Evolutionary conservation across 495 filamentous ascomycete species (phyloP).

Genomic region (Neurospora terricola): DNA sequence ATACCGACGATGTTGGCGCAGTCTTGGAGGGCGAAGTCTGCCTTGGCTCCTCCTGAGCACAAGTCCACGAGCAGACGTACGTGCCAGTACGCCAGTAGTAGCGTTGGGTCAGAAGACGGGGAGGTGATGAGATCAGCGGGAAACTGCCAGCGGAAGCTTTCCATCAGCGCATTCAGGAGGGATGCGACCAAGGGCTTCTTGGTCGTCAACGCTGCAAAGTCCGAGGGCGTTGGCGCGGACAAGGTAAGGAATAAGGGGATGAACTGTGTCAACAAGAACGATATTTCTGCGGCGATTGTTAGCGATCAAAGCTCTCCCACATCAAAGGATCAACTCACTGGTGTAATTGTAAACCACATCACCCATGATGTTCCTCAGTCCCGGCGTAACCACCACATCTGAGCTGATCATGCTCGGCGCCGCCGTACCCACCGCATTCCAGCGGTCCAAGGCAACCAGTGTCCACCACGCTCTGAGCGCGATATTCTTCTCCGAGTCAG

Average conservation of each 20-base stretch:
- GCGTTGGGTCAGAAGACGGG: constrained; percentile 33
- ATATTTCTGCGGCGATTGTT: constrained; percentile 22
- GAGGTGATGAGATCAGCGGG: constrained; percentile 20
- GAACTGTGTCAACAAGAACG: constrained; percentile 26
- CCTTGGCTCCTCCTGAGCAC: constrained; percentile 34
- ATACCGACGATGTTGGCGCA: constrained; percentile 48
- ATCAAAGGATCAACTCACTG: constrained; percentile 44
- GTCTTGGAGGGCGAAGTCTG: constrained; percentile 46
- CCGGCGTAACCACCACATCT: constrained; percentile 47
- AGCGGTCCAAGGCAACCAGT: constrained; percentile 63
- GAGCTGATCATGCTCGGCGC: constrained; percentile 50
- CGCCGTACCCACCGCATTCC: constrained; percentile 60
- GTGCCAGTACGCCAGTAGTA: constrained; percentile 69
- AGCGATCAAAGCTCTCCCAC: constrained; percentile 3
- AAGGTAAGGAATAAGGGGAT: constrained; percentile 14
- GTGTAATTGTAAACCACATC: constrained; percentile 53
- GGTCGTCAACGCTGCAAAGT: constrained; percentile 5
- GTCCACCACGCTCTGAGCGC: constrained; percentile 66
- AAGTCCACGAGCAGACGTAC: constrained; percentile 52
- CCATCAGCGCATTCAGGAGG: constrained; percentile 24
- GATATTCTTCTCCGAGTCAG: constrained; percentile 62
- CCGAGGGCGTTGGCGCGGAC: constrained; percentile 1
- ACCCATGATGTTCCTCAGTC: constrained; percentile 57
- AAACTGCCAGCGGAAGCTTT: constrained; percentile 38
- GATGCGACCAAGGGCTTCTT: constrained; percentile 11